These are phyloP conservation scores for Colletotrichum lupini DNA, from an alignment of 2,329 filamentous ascomycete genomes.

Conservation along the genomic window DNA sequence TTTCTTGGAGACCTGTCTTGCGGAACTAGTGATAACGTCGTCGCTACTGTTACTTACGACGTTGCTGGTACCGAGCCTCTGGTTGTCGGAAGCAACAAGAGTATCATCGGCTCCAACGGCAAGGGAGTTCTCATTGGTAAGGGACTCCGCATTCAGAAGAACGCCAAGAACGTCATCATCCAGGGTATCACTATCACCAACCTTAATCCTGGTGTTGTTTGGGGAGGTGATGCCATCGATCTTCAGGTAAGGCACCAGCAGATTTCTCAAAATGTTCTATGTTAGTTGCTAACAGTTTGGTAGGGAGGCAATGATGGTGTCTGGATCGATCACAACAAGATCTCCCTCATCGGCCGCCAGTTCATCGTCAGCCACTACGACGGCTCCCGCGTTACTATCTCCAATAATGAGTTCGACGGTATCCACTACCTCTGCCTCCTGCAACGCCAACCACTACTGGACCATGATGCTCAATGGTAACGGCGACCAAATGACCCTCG, in stretches of 20 bases:
- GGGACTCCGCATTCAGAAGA: slow-evolving; percentile 54
- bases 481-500: slow-evolving; percentile 50
- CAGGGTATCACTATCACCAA: slow-evolving; percentile 60
- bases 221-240: slow-evolving; percentile 49
- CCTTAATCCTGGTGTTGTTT: slow-evolving; percentile 54
- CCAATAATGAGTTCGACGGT: slow-evolving; percentile 53
- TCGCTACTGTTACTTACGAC: slow-evolving; percentile 42
- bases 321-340: slow-evolving; percentile 50
- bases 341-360: slow-evolving; percentile 53
- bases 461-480: slow-evolving; percentile 45
- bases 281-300: no score
- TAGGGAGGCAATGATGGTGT: slow-evolving; percentile 43
- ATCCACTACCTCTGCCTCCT: slow-evolving; percentile 41
- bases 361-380: slow-evolving; percentile 51
- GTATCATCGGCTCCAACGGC: slow-evolving; percentile 39
- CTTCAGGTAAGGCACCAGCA: not conserved
- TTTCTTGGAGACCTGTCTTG: slow-evolving; percentile 26
- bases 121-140: slow-evolving; percentile 47
- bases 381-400: slow-evolving; percentile 47
- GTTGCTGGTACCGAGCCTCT: slow-evolving; percentile 39
- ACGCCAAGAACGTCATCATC: slow-evolving; percentile 60
- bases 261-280: no score
- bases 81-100: slow-evolving; percentile 43
- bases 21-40: slow-evolving; percentile 35
- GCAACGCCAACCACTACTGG: slow-evolving; percentile 47